Evolutionary conservation across 2,329 filamentous ascomycete species (phyloP).

Genomic region (Dothistroma septosporum): DNA sequence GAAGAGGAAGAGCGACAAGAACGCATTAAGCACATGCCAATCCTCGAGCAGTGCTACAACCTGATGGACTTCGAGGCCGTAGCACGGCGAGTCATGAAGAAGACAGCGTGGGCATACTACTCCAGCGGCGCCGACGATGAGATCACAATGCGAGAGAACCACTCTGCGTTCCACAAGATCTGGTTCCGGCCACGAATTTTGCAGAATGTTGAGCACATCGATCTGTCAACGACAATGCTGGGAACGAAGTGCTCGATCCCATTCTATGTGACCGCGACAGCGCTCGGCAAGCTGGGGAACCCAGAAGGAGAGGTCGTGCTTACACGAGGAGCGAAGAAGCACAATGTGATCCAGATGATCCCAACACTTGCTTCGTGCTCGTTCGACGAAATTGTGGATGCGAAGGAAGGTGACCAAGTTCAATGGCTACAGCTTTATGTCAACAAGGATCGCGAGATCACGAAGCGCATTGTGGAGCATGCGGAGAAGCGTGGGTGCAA

Average conservation of each 20-base stretch:
- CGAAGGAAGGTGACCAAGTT: slow-evolving; percentile 70
- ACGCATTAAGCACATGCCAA: slow-evolving; percentile 64
- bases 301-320: slow-evolving; percentile 91
- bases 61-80: slow-evolving; percentile 94
- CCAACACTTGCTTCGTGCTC: slow-evolving; percentile 94
- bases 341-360: slow-evolving; percentile 97
- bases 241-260: slow-evolving; percentile 78
- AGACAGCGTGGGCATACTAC: slow-evolving; percentile 95
- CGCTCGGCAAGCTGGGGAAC: slow-evolving; percentile 89
- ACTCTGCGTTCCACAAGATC: slow-evolving; percentile 92
- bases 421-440: slow-evolving; percentile 90
- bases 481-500: slow-evolving; percentile 89
- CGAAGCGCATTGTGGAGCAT: slow-evolving; percentile 82
- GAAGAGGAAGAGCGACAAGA: slow-evolving; percentile 71
- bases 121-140: slow-evolving; percentile 80
- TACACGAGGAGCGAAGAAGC: slow-evolving; percentile 75
- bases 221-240: slow-evolving; percentile 89
- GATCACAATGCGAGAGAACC: slow-evolving; percentile 66
- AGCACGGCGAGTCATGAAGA: slow-evolving; percentile 87
- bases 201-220: slow-evolving; percentile 81
- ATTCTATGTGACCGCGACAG: slow-evolving; percentile 95
- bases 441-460: slow-evolving; percentile 91
- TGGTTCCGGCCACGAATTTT: slow-evolving; percentile 91
- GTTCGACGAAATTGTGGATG: slow-evolving; percentile 95
- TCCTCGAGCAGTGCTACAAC: slow-evolving; percentile 85